Percentiles rank a stretch among this genome's conserved stretches.
Conservation (phyloP, 2,329 filamentous ascomycete species). For the Trematosphaeria pertusa region DNA sequence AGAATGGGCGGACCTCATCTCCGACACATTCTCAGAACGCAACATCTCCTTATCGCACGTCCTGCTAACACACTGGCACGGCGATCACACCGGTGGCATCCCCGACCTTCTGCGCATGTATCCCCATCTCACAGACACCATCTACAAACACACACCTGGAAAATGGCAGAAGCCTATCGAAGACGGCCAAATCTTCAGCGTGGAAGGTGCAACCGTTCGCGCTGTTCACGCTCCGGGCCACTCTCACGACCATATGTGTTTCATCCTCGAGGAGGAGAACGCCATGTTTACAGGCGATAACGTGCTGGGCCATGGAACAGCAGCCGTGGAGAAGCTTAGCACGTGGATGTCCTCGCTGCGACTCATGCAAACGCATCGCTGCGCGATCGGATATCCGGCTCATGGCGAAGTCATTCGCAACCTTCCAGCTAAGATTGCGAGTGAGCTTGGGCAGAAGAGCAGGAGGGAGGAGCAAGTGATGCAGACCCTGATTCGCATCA, state of each 20-base stretch:
- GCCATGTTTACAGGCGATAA: constrained; percentile 51
- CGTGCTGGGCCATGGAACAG: constrained; percentile 49
- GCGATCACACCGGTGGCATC: constrained; percentile 54
- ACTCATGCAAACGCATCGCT: constrained; percentile 45
- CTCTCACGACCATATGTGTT: constrained; percentile 44
- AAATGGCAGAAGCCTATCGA: constrained; percentile 41
- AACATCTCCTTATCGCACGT: constrained; percentile 51
- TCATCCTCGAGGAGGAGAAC: constrained; percentile 45
- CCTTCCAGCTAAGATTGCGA: constrained; percentile 48
- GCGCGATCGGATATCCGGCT: constrained; percentile 53
- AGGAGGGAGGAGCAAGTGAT: constrained; percentile 52
- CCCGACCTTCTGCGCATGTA: constrained; percentile 47
- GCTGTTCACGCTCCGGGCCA: constrained; percentile 47
- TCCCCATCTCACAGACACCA: constrained; percentile 28
- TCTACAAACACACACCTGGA: constrained; percentile 49
- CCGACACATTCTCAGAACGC: constrained; percentile 33
- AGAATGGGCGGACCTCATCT: constrained; percentile 46
- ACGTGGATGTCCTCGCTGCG: constrained; percentile 46
- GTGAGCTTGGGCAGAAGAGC: constrained; percentile 47
- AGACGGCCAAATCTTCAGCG: constrained; percentile 48
- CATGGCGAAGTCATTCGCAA: constrained; percentile 53
- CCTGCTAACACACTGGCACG: constrained; percentile 54
- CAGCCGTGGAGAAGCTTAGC: constrained; percentile 50
- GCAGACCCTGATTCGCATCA: constrained; percentile 35
- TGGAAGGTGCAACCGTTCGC: constrained; percentile 50